phyloP scores from a whole-genome alignment of 1,139 yeast species.

The Cylindricascospora bacillispora region DNA sequence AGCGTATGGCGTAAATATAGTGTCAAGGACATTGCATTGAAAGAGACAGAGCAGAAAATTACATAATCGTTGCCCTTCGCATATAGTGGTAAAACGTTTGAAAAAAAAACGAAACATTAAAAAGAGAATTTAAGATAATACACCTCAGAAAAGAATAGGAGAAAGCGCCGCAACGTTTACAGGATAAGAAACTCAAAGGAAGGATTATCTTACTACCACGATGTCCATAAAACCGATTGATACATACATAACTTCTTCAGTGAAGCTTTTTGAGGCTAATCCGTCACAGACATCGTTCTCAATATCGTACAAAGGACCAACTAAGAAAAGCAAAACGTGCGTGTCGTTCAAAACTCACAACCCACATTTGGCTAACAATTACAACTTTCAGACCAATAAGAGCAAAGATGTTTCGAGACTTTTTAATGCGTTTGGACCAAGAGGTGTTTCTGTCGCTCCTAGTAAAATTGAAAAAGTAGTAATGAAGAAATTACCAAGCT shows the following conservation, averaged over 20 bases:
- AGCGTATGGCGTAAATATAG: no score
- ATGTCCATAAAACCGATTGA: slow-evolving; percentile 34
- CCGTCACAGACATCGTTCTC: slow-evolving; percentile 38
- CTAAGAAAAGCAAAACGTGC: no score
- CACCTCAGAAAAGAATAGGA: no score
- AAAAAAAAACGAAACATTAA: no score
- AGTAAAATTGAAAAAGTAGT: slow-evolving; percentile 13
- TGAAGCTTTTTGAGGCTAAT: slow-evolving; percentile 34
- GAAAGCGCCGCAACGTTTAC: no score
- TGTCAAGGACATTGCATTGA: no score
- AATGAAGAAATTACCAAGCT: slow-evolving; percentile 5
- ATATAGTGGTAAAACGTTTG: no score
- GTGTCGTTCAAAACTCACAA: slow-evolving; percentile 62
- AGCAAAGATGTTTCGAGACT: slow-evolving; percentile 69
- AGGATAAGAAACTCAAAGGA: no score
- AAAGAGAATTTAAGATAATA: no score
- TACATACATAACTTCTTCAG: slow-evolving; percentile 36
- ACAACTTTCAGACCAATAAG: slow-evolving; percentile 49
- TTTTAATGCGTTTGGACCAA: slow-evolving; percentile 75
- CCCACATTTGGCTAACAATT: slow-evolving; percentile 54
- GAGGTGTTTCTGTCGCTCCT: slow-evolving; percentile 38
- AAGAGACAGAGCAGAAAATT: no score
- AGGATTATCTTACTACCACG: no score
- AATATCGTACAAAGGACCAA: slow-evolving; percentile 32
- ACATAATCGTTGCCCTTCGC: no score